A percentile compares a stretch with the other conserved stretches of the same genome.
phyloP scores from a whole-genome alignment of 495 filamentous ascomycete species.

The Gamarada debralockiae region DNA sequence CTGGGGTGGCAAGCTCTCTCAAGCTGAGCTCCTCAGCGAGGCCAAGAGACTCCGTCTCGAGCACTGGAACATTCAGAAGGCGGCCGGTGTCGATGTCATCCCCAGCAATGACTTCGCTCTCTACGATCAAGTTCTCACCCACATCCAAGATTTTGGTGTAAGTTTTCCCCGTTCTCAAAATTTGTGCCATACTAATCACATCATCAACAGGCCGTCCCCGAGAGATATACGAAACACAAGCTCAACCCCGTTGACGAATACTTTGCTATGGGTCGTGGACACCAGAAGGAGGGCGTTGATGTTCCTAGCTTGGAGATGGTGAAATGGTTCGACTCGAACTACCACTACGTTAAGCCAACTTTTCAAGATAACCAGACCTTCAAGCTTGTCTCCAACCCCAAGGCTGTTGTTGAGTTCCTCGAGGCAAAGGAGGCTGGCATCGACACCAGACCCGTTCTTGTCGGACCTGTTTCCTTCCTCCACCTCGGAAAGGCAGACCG shows the following conservation, averaged over 20 bases:
- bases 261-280: slow-evolving; percentile 99
- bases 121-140: slow-evolving; percentile 97
- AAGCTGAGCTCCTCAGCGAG: slow-evolving; percentile 81
- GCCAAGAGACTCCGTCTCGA: slow-evolving; percentile 92
- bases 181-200: slow-evolving; percentile 15
- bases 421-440: slow-evolving; percentile 98
- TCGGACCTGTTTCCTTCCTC: slow-evolving; percentile 96
- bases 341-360: slow-evolving; percentile 99
- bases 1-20: slow-evolving; percentile 92
- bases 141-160: slow-evolving; percentile 98
- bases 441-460: slow-evolving; percentile 84
- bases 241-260: slow-evolving; percentile 89
- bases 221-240: slow-evolving; percentile 81
- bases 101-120: slow-evolving; percentile 99
- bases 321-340: slow-evolving; percentile 99
- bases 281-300: slow-evolving; percentile 88
- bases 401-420: slow-evolving; percentile 88
- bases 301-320: slow-evolving; percentile 98
- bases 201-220: slow-evolving; percentile 66
- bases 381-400: slow-evolving; percentile 80
- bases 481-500: slow-evolving; percentile 95
- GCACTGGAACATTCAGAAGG: slow-evolving; percentile 99
- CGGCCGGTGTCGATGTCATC: slow-evolving; percentile 93
- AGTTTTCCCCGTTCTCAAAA: slow-evolving; percentile 30
- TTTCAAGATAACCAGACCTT: slow-evolving; percentile 94